Evolutionary conservation across 2,329 filamentous ascomycete species (phyloP), one percentile per base, ranked within the genome.

Genomic region (Cladosporium sp.): DNA sequence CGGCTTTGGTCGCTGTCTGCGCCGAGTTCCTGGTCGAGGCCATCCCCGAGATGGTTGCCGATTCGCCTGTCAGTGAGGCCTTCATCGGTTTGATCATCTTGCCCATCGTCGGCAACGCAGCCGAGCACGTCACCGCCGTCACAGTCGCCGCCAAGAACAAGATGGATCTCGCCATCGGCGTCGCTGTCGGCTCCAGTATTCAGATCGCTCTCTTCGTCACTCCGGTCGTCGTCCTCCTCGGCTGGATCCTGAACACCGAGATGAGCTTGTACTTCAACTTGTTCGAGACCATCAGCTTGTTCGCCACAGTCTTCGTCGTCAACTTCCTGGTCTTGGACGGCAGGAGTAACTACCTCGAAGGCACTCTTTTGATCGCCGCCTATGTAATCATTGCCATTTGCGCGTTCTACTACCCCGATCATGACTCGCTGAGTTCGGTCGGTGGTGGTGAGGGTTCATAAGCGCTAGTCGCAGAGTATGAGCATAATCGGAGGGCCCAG

Each of bases 291-390:
- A 80, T 93, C 25, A 89, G 91, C 48, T 81, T 96, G 48, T 96
- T 96, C 71, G 91, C 95, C 14, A 88, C 91, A 1, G 91, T 92
- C 0, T 86, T 96, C 49, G 84, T 96, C 36, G 91, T 93, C 65
- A 96, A 96, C 75, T 96, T 96, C 75, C 79, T 96, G 51, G 92
- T 96, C 58, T 84, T 89, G 23, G 92, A 96, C 71, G 92, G 92
- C 32, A 87, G 92, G 76, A 93, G 89, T 68, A 92, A 94, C 71
- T 95, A 91, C 81, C 83, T 94, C 0, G 91, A 95, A 77, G 91
- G 91, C 2, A 87, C 88, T 67, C 79, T 94, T 65, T 78, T 95
- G 36, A 90, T 93, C 61, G 91, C 89, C 46, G 84, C 92, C 3
- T 95, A 95, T 73, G 81, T 89, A 48, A 95, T 95, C 63, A 93